A percentile compares a stretch with the other conserved stretches of the same genome.
These are phyloP conservation scores for Metschnikowia drakensbergensis DNA, from an alignment of 805 yeast species.

Conservation along the genomic window DNA sequence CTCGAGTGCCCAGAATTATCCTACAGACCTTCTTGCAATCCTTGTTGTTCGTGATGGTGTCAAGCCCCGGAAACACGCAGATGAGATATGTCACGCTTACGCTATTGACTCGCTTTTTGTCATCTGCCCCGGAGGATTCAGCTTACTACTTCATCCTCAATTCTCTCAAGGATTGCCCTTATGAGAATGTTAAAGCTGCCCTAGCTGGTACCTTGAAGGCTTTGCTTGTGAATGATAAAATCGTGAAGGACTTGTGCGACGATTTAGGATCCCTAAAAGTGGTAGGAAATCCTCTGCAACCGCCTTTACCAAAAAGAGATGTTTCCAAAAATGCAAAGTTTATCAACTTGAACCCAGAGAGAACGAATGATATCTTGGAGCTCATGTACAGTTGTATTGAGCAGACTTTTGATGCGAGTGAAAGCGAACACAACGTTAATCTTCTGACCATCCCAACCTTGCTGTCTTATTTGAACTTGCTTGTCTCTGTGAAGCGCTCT, in stretches of 20 bases:
- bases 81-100: constrained; percentile 50
- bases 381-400: constrained; percentile 38
- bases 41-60: constrained; percentile 21
- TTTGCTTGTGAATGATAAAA: constrained; percentile 37
- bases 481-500: constrained; percentile 30
- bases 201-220: constrained; percentile 68
- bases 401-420: constrained; percentile 28
- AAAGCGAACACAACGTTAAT: constrained; percentile 19
- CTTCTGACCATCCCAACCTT: constrained; percentile 39
- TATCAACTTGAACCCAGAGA: constrained; percentile 40
- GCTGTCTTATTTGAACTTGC: constrained; percentile 55
- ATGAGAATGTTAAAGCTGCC: constrained; percentile 54
- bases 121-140: constrained; percentile 51
- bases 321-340: constrained; percentile 29
- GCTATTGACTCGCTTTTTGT: constrained; percentile 59
- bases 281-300: constrained; percentile 22
- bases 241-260: constrained; percentile 11
- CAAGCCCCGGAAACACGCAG: constrained; percentile 17
- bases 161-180: constrained; percentile 64
- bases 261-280: constrained; percentile 9
- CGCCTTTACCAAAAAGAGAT: constrained; percentile 20
- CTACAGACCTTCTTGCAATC: constrained; percentile 31
- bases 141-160: constrained; percentile 61
- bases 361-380: constrained; percentile 41
- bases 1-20: constrained; percentile 28